Percentiles rank a stretch among this genome's conserved stretches.
These are phyloP conservation scores for Laburnicola sp. DNA, from an alignment of 2,329 filamentous ascomycete species.

Conservation along the genomic window DNA sequence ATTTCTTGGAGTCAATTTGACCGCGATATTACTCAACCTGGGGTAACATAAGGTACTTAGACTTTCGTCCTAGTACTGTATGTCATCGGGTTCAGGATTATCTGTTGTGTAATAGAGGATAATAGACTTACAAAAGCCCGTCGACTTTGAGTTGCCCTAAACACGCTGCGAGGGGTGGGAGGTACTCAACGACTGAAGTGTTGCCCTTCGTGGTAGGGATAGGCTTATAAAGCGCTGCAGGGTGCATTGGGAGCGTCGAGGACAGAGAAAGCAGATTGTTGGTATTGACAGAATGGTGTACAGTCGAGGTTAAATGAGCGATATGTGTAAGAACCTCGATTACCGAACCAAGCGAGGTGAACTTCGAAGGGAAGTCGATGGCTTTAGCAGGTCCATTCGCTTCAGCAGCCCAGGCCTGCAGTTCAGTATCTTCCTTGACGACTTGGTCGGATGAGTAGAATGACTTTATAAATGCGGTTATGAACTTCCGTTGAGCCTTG, in stretches of 20 bases:
- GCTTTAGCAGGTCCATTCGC: conserved; percentile 5
- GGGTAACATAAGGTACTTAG: no score
- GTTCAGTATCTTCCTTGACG: conserved; percentile 46
- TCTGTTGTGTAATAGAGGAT: conserved; percentile 47
- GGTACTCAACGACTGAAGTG: conserved; percentile 40
- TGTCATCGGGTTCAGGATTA: no score
- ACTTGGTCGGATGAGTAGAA: conserved; percentile 47
- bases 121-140: conserved; percentile 41
- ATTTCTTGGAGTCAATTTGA: no score
- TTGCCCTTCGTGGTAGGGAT: conserved; percentile 36
- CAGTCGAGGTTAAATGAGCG: conserved; percentile 1
- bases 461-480: conserved; percentile 48
- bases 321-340: conserved; percentile 8
- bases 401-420: conserved; percentile 49
- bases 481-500: conserved; percentile 45
- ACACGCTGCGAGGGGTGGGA: conserved; percentile 37
- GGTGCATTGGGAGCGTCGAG: conserved; percentile 48
- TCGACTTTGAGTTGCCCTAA: conserved; percentile 14
- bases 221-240: not conserved
- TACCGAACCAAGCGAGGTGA: not conserved
- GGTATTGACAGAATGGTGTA: conserved; percentile 7
- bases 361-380: conserved; percentile 6
- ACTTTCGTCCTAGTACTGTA: no score
- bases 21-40: no score
- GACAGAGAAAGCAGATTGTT: conserved; percentile 1